phyloP scores from a whole-genome alignment of 2,329 filamentous ascomycete genomes.

The Arthrobotrys megalospora region DNA sequence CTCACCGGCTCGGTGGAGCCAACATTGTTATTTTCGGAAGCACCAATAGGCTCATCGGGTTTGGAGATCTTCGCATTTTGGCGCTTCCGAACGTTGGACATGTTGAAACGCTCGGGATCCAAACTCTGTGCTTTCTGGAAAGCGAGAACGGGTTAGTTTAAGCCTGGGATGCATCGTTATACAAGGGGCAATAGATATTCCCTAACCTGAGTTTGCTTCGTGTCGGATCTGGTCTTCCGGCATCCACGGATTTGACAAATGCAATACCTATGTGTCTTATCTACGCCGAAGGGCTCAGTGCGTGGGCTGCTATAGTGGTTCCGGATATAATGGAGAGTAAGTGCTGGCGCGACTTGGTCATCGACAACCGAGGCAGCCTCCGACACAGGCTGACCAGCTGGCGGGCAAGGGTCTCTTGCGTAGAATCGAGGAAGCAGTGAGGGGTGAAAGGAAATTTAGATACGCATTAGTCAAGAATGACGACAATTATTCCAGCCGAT shows the following conservation, averaged over 20 bases:
- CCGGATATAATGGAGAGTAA: conserved; percentile 35
- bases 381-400: conserved; percentile 31
- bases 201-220: conserved; percentile 29
- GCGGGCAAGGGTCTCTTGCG: conserved; percentile 36
- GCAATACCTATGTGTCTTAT: conserved; percentile 42
- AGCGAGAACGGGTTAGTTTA: conserved; percentile 20
- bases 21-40: conserved; percentile 40
- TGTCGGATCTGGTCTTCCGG: conserved; percentile 45
- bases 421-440: conserved; percentile 18
- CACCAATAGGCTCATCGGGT: conserved; percentile 51
- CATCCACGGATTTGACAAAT: not conserved
- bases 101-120: conserved; percentile 43
- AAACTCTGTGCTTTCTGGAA: conserved; percentile 23
- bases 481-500: conserved; percentile 54
- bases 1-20: conserved; percentile 21
- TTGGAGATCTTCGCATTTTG: conserved; percentile 57
- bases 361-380: conserved; percentile 46
- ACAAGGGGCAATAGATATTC: conserved; percentile 15
- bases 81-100: conserved; percentile 60
- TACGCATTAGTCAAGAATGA: conserved; percentile 55
- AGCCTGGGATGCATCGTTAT: conserved; percentile 16
- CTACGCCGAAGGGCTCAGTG: conserved; percentile 8
- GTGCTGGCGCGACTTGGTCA: conserved; percentile 28
- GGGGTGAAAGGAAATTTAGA: conserved; percentile 38
- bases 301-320: conserved; percentile 30